Evolutionary conservation across 768 basidiomycete species (phyloP).

Genomic region (Psilocybe subaeruginosa): DNA sequence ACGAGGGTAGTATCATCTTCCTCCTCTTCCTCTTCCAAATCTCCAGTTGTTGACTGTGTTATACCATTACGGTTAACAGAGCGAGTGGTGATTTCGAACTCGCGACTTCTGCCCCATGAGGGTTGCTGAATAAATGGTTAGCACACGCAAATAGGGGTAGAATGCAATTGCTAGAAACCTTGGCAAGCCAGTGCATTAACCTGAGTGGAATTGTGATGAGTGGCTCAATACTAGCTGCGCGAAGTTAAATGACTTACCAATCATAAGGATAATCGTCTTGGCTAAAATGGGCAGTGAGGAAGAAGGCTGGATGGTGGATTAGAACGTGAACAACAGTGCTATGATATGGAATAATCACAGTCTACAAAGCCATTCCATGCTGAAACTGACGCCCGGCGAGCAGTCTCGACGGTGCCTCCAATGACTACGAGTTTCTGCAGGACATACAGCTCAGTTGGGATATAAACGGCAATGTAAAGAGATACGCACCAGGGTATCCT

Average conservation of each 20-base stretch:
- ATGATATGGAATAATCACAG: conserved; percentile 48
- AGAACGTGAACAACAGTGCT: background rate
- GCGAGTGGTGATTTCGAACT: conserved; percentile 89
- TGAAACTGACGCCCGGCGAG: conserved; percentile 76
- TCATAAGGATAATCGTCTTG: conserved; percentile 89
- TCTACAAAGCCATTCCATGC: conserved; percentile 92
- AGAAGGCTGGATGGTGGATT: conserved; percentile 60
- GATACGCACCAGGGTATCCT: conserved; percentile 72
- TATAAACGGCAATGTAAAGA: background rate
- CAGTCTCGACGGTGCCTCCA: conserved; percentile 87
- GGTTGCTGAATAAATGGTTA: conserved; percentile 70
- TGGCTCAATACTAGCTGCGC: conserved; percentile 8
- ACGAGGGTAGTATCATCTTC: conserved; percentile 54
- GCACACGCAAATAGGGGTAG: background rate
- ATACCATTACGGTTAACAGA: conserved; percentile 66
- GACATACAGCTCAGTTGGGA: conserved; percentile 7
- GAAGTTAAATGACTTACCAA: conserved; percentile 49
- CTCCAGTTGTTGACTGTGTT: conserved; percentile 70
- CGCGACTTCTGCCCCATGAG: conserved; percentile 85
- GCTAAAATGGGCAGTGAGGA: conserved; percentile 87
- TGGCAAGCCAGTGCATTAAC: conserved; percentile 90
- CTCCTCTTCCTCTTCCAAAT: conserved; percentile 73
- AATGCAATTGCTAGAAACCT: conserved; percentile 42
- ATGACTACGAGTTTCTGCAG: conserved; percentile 86
- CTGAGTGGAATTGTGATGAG: conserved; percentile 35